Evolutionary conservation across 371 early-diverging fungal genomes (phyloP), one percentile per base, ranked within the genome.

Genomic region (Haplosporangium sp.): DNA sequence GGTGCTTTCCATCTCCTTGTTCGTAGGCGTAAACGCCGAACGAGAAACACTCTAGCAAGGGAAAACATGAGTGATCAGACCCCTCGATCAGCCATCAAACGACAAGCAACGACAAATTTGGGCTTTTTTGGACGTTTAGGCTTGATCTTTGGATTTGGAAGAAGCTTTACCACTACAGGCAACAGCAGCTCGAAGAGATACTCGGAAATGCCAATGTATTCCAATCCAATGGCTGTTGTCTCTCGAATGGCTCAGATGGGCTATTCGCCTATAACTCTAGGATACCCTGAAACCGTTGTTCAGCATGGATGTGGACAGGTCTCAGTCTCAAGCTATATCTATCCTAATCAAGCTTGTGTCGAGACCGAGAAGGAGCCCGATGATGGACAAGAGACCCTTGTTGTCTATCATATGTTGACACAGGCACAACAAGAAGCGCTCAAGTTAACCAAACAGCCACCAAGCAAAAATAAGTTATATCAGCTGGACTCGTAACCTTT

Each of bases 341-440:
- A 79, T 35, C 79, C 79, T 11, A 79, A 79, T 47, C 79, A 79
- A 42, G 79, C 79, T 20, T 79, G 79, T 57, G 79, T 79, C n/a
- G 79, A 74, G 69, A 79, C 79, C 0, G 79, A 74, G 47, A 73
- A 71, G 62, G 68, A 79, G 45, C 27, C 20, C 7, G 79, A 79
- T 39, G 79, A 79, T 39, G 79, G 79, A 4, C 74, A 73, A 42
- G 79, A 79, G 61, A 79, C 79, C 1, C 15, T 66, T 9, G 55
- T 79, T 40, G 79, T 79, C 40, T 79, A 74, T 45, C 79, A 79
- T 61, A 71, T 61, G 37, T 42, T 74, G 15, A 79, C 79, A 1
- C 79, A 79, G 40, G 79, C 79, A 2, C 79, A 79, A n/a, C 74
- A 79, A 19, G 79, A 79, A 34, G 74, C 79, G 35, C 63, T 79